Percentiles rank a stretch among this genome's conserved stretches.
These are phyloP conservation scores for Phytophthora uliginosa DNA, from an alignment of 352 stramenopile species.

Conservation along the genomic window DNA sequence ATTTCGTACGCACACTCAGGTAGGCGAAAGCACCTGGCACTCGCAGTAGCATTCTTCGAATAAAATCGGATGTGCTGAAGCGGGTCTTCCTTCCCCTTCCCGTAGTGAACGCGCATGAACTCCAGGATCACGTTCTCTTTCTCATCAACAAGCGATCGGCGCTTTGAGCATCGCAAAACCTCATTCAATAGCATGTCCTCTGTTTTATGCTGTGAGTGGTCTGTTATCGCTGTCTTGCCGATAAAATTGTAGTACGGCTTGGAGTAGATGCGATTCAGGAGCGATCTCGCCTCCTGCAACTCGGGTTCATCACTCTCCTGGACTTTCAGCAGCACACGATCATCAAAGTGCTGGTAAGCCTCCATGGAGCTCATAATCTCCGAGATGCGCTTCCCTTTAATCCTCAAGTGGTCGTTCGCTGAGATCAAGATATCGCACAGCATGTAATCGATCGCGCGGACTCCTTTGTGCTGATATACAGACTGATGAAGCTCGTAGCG, in stretches of 20 bases:
- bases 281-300: slow-evolving; percentile 52
- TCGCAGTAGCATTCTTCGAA: slow-evolving; percentile 64
- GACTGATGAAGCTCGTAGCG: slow-evolving; percentile 89
- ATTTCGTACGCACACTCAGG: slow-evolving; percentile 70
- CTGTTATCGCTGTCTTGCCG: slow-evolving; percentile 69
- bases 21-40: slow-evolving; percentile 63
- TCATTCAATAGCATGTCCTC: slow-evolving; percentile 69
- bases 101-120: slow-evolving; percentile 83
- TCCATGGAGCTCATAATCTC: slow-evolving; percentile 74
- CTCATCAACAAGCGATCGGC: slow-evolving; percentile 43
- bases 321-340: slow-evolving; percentile 81
- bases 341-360: slow-evolving; percentile 86
- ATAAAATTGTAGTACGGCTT: slow-evolving; percentile 86
- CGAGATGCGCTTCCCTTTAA: slow-evolving; percentile 74
- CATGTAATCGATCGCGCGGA: slow-evolving; percentile 92
- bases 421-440: slow-evolving; percentile 83
- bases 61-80: slow-evolving; percentile 85
- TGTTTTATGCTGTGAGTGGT: slow-evolving; percentile 51
- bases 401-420: slow-evolving; percentile 67
- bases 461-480: slow-evolving; percentile 90
- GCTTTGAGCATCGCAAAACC: slow-evolving; percentile 57
- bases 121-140: slow-evolving; percentile 81
- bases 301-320: slow-evolving; percentile 72
- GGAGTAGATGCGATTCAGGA: slow-evolving; percentile 72
- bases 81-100: slow-evolving; percentile 84